Percentiles rank a stretch among this genome's conserved stretches.
Conservation (phyloP, 495 filamentous ascomycete species). For the Hypoxylon crocopeplum region DNA sequence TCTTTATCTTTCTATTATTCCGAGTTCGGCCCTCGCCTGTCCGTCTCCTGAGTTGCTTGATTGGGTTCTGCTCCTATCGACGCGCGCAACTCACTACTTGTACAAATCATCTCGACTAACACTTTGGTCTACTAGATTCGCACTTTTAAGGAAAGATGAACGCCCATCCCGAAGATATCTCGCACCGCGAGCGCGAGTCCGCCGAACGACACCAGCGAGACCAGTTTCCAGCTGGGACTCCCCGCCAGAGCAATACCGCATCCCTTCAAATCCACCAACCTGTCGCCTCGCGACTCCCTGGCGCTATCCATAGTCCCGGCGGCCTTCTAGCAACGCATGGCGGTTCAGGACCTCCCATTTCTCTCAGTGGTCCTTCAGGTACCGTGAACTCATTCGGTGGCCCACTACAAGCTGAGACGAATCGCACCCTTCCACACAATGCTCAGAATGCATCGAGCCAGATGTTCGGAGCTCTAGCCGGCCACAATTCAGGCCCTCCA, state of each 20-base stretch:
- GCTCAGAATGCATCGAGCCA: slow-evolving; percentile 67
- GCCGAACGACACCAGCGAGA: slow-evolving; percentile 73
- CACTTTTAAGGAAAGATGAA: slow-evolving; percentile 34
- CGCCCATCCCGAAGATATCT: slow-evolving; percentile 41
- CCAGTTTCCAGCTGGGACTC: slow-evolving; percentile 61
- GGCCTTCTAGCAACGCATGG: slow-evolving; percentile 81
- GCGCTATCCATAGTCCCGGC: slow-evolving; percentile 84
- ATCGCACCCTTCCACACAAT: slow-evolving; percentile 65
- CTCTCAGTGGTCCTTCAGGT: slow-evolving; percentile 68
- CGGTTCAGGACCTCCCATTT: slow-evolving; percentile 60
- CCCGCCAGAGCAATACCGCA: slow-evolving; percentile 82
- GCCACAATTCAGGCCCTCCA: slow-evolving; percentile 50
- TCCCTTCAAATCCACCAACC: slow-evolving; percentile 91
- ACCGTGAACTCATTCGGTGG: slow-evolving; percentile 73
- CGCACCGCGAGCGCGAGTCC: slow-evolving; percentile 62
- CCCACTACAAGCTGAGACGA: slow-evolving; percentile 65
- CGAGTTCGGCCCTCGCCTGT: neutral
- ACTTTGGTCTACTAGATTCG: slow-evolving; percentile 13
- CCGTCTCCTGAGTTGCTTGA: slow-evolving; percentile 22
- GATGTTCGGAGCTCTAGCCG: slow-evolving; percentile 62
- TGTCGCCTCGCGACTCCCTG: slow-evolving; percentile 79
- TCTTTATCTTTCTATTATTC: no score
- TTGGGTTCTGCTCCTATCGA: neutral
- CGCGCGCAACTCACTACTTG: slow-evolving; percentile 20
- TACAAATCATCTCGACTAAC: slow-evolving; percentile 6